phyloP scores from a whole-genome alignment of 176 grass and related monocot species.

The Calamus simplicifolius region DNA sequence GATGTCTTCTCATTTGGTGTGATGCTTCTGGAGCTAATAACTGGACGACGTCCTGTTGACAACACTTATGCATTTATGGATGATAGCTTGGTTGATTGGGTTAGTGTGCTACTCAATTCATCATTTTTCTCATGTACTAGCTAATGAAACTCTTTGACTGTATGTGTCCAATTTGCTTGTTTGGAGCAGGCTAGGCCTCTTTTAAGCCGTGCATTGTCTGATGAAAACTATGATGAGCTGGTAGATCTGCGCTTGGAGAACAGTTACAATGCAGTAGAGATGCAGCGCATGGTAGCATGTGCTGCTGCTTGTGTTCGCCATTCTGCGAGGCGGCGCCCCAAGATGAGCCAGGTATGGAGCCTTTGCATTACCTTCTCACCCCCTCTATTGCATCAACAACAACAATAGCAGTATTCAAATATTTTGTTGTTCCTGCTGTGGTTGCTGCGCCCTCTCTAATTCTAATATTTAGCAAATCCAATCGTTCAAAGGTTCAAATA shows the following conservation, averaged over 20 bases:
- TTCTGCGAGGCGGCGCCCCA: slow-evolving; percentile 32
- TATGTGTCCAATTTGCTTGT: no score
- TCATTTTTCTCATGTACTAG: no score
- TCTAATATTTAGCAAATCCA: no score
- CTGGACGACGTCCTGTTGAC: slow-evolving; percentile 38
- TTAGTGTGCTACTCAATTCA: background rate
- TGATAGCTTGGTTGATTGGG: slow-evolving; percentile 64
- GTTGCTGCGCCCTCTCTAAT: no score
- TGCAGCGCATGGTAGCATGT: slow-evolving; percentile 35
- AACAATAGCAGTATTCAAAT: no score
- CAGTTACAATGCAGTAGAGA: slow-evolving; percentile 20
- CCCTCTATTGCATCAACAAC: no score
- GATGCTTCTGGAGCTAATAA: slow-evolving; percentile 58
- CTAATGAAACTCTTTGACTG: no score
- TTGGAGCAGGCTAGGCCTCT: slow-evolving; percentile 25
- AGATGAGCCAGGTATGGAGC: slow-evolving; percentile 36
- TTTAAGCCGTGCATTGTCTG: slow-evolving; percentile 12
- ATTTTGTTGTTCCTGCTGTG: no score
- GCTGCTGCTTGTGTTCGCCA: slow-evolving; percentile 39
- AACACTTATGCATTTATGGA: slow-evolving; percentile 26
- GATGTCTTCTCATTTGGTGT: slow-evolving; percentile 66
- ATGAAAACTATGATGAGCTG: slow-evolving; percentile 12
- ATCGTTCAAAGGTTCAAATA: no score
- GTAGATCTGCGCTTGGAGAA: slow-evolving; percentile 27
- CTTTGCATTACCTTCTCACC: no score